Percentiles rank a stretch among this genome's conserved stretches.
phyloP scores from a whole-genome alignment of 2,329 filamentous ascomycete genomes.

The Phialophora macrospora region DNA sequence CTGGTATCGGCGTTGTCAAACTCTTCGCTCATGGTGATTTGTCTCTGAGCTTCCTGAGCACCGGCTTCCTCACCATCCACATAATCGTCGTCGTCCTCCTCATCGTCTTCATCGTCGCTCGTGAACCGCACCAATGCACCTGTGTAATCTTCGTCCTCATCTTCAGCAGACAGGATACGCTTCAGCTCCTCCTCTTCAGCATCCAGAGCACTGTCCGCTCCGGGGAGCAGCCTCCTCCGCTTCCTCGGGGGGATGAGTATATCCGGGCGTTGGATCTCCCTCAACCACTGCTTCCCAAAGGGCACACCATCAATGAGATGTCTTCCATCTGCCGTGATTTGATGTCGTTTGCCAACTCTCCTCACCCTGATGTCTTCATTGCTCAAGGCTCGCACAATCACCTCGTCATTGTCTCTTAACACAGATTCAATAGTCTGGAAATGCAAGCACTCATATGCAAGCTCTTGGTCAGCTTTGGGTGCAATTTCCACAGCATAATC shows the following conservation, averaged over 20 bases:
- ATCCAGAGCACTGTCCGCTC: constrained; percentile 42
- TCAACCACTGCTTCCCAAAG: constrained; percentile 75
- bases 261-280: constrained; percentile 64
- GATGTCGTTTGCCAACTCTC: constrained; percentile 74
- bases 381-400: constrained; percentile 80
- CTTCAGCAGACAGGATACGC: constrained; percentile 17
- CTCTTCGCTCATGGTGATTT: constrained; percentile 31
- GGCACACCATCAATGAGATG: constrained; percentile 85
- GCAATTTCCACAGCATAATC: constrained; percentile 84
- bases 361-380: constrained; percentile 75
- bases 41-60: constrained; percentile 14
- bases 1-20: constrained; percentile 41
- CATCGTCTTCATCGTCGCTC: constrained; percentile 38
- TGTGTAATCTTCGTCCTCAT: constrained; percentile 6
- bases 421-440: constrained; percentile 73
- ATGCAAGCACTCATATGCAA: constrained; percentile 83
- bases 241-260: constrained; percentile 77
- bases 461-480: constrained; percentile 35
- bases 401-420: constrained; percentile 80
- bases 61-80: constrained; percentile 26
- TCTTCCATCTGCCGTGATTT: constrained; percentile 77
- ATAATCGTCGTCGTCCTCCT: constrained; percentile 41
- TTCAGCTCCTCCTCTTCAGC: constrained; percentile 41
- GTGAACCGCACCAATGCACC: constrained; percentile 32
- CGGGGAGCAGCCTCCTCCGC: constrained; percentile 57